Evolutionary conservation across 148 eudicot genomes (phyloP).

Genomic region (Drosera capensis): DNA sequence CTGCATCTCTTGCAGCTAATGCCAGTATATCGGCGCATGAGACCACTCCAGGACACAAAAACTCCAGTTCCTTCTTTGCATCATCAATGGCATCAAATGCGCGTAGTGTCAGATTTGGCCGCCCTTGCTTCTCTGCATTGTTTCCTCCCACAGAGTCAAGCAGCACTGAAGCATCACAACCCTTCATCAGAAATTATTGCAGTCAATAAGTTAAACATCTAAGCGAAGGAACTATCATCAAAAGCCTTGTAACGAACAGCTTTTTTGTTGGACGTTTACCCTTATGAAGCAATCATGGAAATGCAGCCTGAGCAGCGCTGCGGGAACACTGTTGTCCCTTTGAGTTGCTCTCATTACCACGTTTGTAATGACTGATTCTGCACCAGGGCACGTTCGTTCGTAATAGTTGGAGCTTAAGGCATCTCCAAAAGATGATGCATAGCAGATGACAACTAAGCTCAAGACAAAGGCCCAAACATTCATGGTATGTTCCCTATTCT

Average conservation of each 20-base stretch:
- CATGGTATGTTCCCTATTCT: slow-evolving; percentile 17
- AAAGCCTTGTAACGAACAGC: background rate
- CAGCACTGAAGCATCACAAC: slow-evolving; percentile 85
- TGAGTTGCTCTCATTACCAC: slow-evolving; percentile 24
- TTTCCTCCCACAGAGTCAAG: slow-evolving; percentile 38
- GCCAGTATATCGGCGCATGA: slow-evolving; percentile 89
- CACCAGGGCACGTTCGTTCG: slow-evolving; percentile 47
- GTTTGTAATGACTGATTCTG: slow-evolving; percentile 28
- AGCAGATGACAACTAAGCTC: slow-evolving; percentile 19
- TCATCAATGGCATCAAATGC: slow-evolving; percentile 58
- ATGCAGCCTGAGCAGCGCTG: slow-evolving; percentile 75
- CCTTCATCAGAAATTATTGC: slow-evolving; percentile 19
- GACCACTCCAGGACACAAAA: slow-evolving; percentile 63
- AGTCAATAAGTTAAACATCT: background rate
- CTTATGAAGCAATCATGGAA: slow-evolving; percentile 88
- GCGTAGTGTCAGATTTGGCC: slow-evolving; percentile 63
- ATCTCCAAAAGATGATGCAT: slow-evolving; percentile 14
- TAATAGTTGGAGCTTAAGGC: slow-evolving; percentile 58
- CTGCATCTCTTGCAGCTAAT: slow-evolving; percentile 77
- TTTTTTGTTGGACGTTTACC: slow-evolving; percentile 17
- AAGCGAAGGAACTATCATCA: background rate
- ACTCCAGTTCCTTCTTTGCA: slow-evolving; percentile 65
- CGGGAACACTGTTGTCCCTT: slow-evolving; percentile 54
- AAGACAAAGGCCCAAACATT: slow-evolving; percentile 15
- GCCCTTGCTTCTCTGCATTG: slow-evolving; percentile 56